Evolutionary conservation across 2,329 filamentous ascomycete species (phyloP).

Genomic region (Sarocladiaceae sp.): DNA sequence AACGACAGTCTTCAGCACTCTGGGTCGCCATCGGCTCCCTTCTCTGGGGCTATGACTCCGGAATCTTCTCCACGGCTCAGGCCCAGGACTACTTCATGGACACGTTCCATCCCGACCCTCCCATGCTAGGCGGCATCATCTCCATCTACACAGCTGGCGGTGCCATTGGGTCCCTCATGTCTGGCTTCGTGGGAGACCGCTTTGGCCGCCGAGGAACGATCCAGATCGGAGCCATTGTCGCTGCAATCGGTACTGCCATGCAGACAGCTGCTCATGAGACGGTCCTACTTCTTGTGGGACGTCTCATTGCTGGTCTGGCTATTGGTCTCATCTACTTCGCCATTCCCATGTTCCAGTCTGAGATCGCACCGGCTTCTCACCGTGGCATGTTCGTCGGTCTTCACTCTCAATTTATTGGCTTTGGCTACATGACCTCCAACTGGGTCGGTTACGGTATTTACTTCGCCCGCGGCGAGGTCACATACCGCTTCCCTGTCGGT

Average conservation of each 20-base stretch:
- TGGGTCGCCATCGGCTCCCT: conserved; percentile 8
- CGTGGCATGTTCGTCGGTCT: conserved; percentile 15
- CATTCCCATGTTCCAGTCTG: conserved; percentile 21
- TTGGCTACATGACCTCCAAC: conserved; percentile 2
- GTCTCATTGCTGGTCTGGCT: conserved; percentile 21
- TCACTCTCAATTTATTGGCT: conserved; percentile 9
- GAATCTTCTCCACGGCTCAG: conserved; percentile 6
- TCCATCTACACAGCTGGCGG: background rate
- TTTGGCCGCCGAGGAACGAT: background rate
- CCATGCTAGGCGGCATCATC: conserved; percentile 2
- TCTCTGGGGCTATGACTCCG: conserved; percentile 8
- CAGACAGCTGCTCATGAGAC: background rate
- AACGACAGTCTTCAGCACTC: background rate
- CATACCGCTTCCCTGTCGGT: conserved; percentile 25
- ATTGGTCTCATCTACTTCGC: conserved; percentile 18
- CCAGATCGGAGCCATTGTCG: background rate
- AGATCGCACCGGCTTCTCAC: conserved; percentile 19
- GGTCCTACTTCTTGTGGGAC: conserved; percentile 12
- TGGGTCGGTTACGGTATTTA: background rate
- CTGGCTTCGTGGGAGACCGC: background rate
- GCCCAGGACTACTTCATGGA: conserved; percentile 4
- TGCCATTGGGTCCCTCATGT: background rate
- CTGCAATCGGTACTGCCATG: background rate
- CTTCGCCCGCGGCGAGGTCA: conserved; percentile 14
- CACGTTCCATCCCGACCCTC: background rate